Conservation (phyloP, 768 basidiomycete genomes). For the Solioccasus polychromus region DNA sequence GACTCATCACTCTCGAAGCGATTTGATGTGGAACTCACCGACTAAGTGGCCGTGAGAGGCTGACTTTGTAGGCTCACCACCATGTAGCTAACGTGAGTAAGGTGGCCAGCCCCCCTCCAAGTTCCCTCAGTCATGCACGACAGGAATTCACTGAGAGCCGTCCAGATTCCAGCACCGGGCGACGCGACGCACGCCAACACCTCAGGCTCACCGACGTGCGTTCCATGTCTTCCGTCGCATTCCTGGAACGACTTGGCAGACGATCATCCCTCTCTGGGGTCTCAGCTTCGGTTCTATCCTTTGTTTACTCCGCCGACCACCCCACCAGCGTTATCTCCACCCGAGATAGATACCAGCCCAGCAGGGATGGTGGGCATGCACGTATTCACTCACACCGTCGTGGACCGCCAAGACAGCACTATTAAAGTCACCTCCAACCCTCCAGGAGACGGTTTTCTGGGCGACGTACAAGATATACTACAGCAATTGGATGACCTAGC, state of each 20-base stretch:
- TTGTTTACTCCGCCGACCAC: conserved; percentile 17
- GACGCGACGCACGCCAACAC: too few relatives aligned
- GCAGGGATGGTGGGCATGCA: conserved; percentile 10
- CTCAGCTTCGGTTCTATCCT: conserved; percentile 2
- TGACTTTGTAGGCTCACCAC: conserved; percentile 15
- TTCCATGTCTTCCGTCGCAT: conserved; percentile 6
- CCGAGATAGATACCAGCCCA: conserved; percentile 5
- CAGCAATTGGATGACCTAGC: conserved; percentile 29
- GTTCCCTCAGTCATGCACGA: too few relatives aligned
- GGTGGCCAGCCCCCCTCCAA: too few relatives aligned
- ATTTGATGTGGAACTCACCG: conserved; percentile 17
- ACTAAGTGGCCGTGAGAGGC: conserved; percentile 12
- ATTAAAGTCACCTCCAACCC: not conserved
- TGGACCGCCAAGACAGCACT: not conserved
- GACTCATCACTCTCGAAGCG: conserved; percentile 39
- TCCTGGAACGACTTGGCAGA: not conserved
- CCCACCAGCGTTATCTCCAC: conserved; percentile 10
- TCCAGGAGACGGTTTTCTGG: conserved; percentile 19
- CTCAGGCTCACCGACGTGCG: too few relatives aligned
- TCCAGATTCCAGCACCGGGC: too few relatives aligned
- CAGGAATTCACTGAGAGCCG: conserved; percentile 15
- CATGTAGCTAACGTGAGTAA: too few relatives aligned
- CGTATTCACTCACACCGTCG: conserved; percentile 16
- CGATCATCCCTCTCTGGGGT: too few relatives aligned
- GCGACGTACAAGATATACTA: conserved; percentile 27